Evolutionary conservation across 192 early-diverging fungal species (phyloP).

Genomic region (Podila epicladia): DNA sequence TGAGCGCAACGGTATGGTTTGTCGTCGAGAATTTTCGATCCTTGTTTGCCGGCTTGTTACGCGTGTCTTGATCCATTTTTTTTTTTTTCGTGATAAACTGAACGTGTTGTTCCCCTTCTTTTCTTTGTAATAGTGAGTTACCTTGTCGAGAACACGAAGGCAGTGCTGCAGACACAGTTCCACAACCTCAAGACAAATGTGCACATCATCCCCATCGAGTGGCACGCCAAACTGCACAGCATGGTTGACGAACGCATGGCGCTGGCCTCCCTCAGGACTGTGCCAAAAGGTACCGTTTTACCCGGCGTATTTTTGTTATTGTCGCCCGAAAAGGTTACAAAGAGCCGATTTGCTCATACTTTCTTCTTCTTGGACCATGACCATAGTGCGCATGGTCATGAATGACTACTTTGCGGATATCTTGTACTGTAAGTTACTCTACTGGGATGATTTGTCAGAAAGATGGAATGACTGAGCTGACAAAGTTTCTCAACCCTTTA

Average conservation of each 20-base stretch:
- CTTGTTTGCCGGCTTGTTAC: not conserved
- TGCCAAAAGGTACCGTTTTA: constrained; percentile 52
- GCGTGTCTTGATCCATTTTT: not conserved
- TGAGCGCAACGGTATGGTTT: constrained; percentile 50
- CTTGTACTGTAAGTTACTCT: constrained; percentile 48
- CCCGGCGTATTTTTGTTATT: not conserved
- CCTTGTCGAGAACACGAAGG: constrained; percentile 41
- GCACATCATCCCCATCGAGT: constrained; percentile 53
- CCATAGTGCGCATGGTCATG: constrained; percentile 52
- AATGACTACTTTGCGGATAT: constrained; percentile 57
- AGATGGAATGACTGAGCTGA: not conserved
- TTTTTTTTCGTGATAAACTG: not conserved
- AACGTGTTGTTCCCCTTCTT: not conserved
- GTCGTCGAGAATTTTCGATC: not conserved
- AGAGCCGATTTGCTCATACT: not conserved
- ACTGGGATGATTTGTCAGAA: not conserved
- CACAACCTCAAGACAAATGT: constrained; percentile 41
- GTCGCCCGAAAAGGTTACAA: too few species aligned
- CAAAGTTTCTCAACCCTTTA: not conserved
- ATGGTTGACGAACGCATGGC: constrained; percentile 56
- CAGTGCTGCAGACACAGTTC: constrained; percentile 38
- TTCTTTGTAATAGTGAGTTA: constrained; percentile 9
- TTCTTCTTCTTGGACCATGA: not conserved
- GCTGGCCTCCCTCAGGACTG: constrained; percentile 48
- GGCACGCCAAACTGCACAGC: constrained; percentile 54